These are phyloP conservation scores for Candida sithepensis DNA, from an alignment of 805 yeast genomes.

Conservation along the genomic window DNA sequence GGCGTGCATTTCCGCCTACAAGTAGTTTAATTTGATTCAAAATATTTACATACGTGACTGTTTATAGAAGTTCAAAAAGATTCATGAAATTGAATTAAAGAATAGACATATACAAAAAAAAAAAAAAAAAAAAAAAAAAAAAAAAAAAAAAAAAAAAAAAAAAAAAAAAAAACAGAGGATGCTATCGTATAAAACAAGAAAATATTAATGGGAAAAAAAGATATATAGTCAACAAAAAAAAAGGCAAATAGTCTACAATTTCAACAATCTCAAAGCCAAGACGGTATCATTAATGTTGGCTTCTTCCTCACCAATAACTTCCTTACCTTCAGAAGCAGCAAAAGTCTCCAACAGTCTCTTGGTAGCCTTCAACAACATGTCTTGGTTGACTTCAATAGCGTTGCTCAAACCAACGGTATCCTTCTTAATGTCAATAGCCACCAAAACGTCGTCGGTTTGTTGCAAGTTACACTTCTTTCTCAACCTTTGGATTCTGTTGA, in stretches of 20 bases:
- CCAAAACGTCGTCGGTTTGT: slow-evolving; percentile 91
- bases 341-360: slow-evolving; percentile 55
- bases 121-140: too few species aligned
- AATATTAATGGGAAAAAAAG: background rate
- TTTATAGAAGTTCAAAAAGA: too few species aligned
- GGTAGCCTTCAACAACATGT: slow-evolving; percentile 71
- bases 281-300: slow-evolving; percentile 77
- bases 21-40: too few species aligned
- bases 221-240: too few species aligned
- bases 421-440: slow-evolving; percentile 70
- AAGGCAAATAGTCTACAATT: slow-evolving; percentile 37
- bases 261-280: slow-evolving; percentile 74
- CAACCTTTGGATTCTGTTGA: slow-evolving; percentile 95
- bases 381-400: slow-evolving; percentile 62
- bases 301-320: slow-evolving; percentile 81
- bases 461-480: slow-evolving; percentile 94
- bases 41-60: too few species aligned
- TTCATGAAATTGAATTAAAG: too few species aligned
- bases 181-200: background rate
- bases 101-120: too few species aligned
- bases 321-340: slow-evolving; percentile 37
- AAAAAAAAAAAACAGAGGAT: background rate
- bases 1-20: too few species aligned
- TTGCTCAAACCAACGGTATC: slow-evolving; percentile 63
- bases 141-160: too few species aligned